Percentiles rank a stretch among this genome's conserved stretches.
phyloP scores from a whole-genome alignment of 1,139 yeast genomes.

The Pichia sp. region DNA sequence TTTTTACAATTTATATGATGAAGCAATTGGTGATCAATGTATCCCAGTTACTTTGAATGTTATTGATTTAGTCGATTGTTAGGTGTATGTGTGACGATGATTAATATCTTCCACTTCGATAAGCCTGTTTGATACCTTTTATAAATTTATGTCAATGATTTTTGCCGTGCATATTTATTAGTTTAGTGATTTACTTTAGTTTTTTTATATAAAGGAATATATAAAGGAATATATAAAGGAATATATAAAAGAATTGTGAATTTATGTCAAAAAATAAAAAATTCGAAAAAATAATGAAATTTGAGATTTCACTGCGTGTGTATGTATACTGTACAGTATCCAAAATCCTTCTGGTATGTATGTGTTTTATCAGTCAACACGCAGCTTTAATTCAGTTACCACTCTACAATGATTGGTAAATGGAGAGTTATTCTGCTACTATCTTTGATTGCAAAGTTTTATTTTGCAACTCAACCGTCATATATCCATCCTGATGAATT shows the following conservation, averaged over 20 bases:
- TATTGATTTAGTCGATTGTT: conserved; percentile 59
- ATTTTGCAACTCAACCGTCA: conserved; percentile 63
- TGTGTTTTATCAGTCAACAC: background rate
- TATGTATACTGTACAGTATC: no score
- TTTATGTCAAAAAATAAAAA: background rate
- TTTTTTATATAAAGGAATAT: background rate
- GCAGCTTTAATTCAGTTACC: background rate
- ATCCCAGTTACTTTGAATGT: conserved; percentile 52
- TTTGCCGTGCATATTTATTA: background rate
- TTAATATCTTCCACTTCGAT: background rate
- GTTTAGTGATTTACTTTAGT: background rate
- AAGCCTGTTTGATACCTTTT: background rate
- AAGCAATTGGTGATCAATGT: conserved; percentile 63
- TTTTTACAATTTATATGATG: conserved; percentile 77
- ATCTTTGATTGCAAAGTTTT: conserved; percentile 32
- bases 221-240: background rate
- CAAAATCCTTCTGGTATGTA: no score
- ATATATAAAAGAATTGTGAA: no score
- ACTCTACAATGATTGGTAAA: conserved; percentile 8
- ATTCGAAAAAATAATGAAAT: background rate
- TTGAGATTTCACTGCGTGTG: background rate
- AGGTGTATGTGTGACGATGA: conserved; percentile 29
- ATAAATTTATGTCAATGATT: background rate
- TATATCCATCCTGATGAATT: conserved; percentile 98
- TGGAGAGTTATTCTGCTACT: conserved; percentile 35